These are phyloP conservation scores for Aspergillus heteromorphus DNA, from an alignment of 495 filamentous ascomycete species.

Conservation along the genomic window DNA sequence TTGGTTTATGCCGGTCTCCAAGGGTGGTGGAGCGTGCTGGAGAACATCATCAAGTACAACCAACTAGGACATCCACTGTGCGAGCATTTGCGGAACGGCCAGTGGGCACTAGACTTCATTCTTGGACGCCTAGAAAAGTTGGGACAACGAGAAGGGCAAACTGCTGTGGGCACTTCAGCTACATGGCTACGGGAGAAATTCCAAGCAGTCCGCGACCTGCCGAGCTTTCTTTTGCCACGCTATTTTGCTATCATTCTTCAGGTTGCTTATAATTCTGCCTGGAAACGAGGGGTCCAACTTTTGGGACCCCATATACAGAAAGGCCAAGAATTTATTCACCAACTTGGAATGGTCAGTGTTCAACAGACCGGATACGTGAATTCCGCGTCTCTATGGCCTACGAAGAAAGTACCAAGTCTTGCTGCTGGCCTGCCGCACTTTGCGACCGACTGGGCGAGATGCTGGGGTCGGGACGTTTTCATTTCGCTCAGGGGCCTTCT, in stretches of 20 bases:
- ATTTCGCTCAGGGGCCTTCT: slow-evolving; percentile 89
- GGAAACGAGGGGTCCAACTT: slow-evolving; percentile 69
- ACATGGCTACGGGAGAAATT: slow-evolving; percentile 81
- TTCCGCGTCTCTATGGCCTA: slow-evolving; percentile 84
- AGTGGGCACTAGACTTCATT: slow-evolving; percentile 93
- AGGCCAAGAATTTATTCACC: slow-evolving; percentile 80
- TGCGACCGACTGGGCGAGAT: slow-evolving; percentile 86
- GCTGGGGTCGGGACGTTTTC: slow-evolving; percentile 96
- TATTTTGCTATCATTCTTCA: slow-evolving; percentile 89
- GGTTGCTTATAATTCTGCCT: slow-evolving; percentile 78
- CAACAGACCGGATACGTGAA: slow-evolving; percentile 86
- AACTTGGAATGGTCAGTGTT: slow-evolving; percentile 79
- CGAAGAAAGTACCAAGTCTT: slow-evolving; percentile 74
- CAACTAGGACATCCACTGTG: slow-evolving; percentile 90
- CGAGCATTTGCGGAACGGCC: slow-evolving; percentile 82
- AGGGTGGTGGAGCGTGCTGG: slow-evolving; percentile 95
- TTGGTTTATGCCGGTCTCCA: slow-evolving; percentile 95
- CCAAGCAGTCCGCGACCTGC: slow-evolving; percentile 73
- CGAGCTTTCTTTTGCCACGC: slow-evolving; percentile 82
- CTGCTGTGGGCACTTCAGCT: slow-evolving; percentile 56
- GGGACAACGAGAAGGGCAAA: slow-evolving; percentile 53
- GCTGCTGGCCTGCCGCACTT: slow-evolving; percentile 96
- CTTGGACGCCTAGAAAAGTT: slow-evolving; percentile 70
- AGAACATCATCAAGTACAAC: slow-evolving; percentile 80
- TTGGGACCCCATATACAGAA: slow-evolving; percentile 70